Conservation (phyloP, 768 basidiomycete genomes). For the Tulasnella sp. region DNA sequence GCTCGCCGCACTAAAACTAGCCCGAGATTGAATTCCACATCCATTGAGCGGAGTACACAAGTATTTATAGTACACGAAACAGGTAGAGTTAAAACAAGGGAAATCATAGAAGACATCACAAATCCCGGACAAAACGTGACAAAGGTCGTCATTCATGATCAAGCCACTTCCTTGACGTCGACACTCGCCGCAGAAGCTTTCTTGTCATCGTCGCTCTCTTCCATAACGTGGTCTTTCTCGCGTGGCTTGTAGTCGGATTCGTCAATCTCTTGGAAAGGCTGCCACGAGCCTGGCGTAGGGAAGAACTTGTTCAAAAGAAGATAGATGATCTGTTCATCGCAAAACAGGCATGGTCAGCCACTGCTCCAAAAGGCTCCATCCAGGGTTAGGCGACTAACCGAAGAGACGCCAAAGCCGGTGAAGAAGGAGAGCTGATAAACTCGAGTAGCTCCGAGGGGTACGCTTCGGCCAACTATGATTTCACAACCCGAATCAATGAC, state of each 20-base stretch:
- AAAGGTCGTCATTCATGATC: neutral
- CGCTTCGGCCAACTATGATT: constrained; percentile 47
- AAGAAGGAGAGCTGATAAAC: constrained; percentile 78
- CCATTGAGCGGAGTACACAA: neutral
- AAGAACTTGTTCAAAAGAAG: constrained; percentile 53
- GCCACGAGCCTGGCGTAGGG: constrained; percentile 52
- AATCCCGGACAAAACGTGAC: neutral
- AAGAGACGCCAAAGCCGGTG: constrained; percentile 69
- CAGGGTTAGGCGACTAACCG: constrained; percentile 27
- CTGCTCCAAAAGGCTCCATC: neutral
- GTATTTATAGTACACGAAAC: neutral
- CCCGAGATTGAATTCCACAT: neutral
- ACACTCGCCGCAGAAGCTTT: neutral
- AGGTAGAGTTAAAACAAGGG: neutral
- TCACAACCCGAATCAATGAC: neutral
- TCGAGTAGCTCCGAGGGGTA: constrained; percentile 64
- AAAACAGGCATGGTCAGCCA: neutral
- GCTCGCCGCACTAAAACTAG: neutral
- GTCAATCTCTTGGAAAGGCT: constrained; percentile 55
- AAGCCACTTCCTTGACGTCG: neutral
- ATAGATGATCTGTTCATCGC: constrained; percentile 46
- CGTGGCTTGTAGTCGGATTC: constrained; percentile 32
- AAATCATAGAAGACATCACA: neutral
- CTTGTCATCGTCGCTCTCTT: constrained; percentile 16
- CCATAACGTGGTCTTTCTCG: constrained; percentile 2